Evolutionary conservation across 169 alveolate species (phyloP).

Genomic region (Perkinsus chesapeaki): DNA sequence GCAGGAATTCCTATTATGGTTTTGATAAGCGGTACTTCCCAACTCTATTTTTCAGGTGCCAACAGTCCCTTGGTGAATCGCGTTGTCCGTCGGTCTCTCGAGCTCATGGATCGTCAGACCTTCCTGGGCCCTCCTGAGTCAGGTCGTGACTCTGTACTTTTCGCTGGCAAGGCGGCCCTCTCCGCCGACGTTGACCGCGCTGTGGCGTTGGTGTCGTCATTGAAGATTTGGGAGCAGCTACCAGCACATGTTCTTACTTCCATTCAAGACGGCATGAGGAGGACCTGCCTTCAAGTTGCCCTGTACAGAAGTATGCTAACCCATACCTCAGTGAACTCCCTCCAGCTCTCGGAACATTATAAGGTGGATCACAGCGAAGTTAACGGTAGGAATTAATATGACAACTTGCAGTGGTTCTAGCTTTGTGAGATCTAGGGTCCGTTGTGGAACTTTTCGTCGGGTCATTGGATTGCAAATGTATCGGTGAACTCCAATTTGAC

Average conservation of each 20-base stretch:
- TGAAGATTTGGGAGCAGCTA: not conserved
- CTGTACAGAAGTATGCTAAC: not conserved
- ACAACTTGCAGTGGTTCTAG: no score
- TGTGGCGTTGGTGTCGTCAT: not conserved
- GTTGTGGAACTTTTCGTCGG: no score
- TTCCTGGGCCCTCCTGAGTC: constrained; percentile 88
- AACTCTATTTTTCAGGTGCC: not conserved
- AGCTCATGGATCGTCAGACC: constrained; percentile 76
- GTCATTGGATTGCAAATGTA: no score
- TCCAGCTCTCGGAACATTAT: not conserved
- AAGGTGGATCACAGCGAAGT: not conserved
- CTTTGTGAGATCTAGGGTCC: no score
- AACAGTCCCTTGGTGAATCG: constrained; percentile 16
- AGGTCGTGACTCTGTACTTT: constrained; percentile 75
- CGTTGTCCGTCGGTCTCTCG: constrained; percentile 80
- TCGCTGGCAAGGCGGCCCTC: constrained; percentile 62
- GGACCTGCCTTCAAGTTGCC: not conserved
- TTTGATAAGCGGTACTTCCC: no score
- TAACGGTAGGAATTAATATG: not conserved
- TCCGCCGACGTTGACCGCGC: not conserved
- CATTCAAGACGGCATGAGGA: not conserved
- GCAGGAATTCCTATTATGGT: not conserved
- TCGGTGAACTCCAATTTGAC: not conserved
- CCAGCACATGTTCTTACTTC: not conserved
- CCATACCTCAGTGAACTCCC: not conserved